These are phyloP conservation scores for Tricholoma furcatifolium DNA, from an alignment of 768 basidiomycete species.

Conservation along the genomic window DNA sequence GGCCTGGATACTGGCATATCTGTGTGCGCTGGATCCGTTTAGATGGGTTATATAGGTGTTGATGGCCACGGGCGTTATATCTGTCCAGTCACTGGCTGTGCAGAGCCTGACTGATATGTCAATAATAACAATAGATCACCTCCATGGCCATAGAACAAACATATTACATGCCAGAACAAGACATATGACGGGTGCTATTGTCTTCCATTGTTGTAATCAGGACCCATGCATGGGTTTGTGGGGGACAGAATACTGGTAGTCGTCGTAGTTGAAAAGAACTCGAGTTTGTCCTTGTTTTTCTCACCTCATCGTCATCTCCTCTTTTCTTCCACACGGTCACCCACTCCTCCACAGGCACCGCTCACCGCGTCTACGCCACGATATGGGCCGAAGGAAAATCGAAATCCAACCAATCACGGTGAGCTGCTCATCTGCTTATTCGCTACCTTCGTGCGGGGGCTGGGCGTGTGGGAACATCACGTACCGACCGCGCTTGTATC, in stretches of 20 bases:
- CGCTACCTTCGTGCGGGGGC: too few relatives aligned
- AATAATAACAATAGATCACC: too few relatives aligned
- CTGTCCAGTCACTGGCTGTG: too few relatives aligned
- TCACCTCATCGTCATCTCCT: slow-evolving; percentile 2
- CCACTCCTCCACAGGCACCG: not conserved
- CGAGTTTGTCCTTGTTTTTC: slow-evolving; percentile 10
- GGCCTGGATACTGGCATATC: not conserved
- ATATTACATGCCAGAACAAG: too few relatives aligned
- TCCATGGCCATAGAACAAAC: too few relatives aligned
- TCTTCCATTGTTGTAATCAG: too few relatives aligned
- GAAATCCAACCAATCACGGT: slow-evolving; percentile 20
- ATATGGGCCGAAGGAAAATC: slow-evolving; percentile 19
- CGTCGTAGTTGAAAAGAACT: not conserved
- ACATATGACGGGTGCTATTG: too few relatives aligned
- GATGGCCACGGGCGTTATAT: not conserved
- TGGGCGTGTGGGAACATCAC: not conserved
- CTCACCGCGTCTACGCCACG: not conserved
- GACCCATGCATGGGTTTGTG: too few relatives aligned
- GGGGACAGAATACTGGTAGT: too few relatives aligned
- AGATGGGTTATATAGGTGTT: not conserved
- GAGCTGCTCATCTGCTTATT: not conserved
- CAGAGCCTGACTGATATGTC: too few relatives aligned
- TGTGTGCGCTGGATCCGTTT: not conserved
- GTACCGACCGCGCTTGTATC: too few relatives aligned
- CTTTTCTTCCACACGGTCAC: slow-evolving; percentile 1